Evolutionary conservation across 2,329 filamentous ascomycete genomes (phyloP).

Genomic region (Pseudogymnoascus sp.): DNA sequence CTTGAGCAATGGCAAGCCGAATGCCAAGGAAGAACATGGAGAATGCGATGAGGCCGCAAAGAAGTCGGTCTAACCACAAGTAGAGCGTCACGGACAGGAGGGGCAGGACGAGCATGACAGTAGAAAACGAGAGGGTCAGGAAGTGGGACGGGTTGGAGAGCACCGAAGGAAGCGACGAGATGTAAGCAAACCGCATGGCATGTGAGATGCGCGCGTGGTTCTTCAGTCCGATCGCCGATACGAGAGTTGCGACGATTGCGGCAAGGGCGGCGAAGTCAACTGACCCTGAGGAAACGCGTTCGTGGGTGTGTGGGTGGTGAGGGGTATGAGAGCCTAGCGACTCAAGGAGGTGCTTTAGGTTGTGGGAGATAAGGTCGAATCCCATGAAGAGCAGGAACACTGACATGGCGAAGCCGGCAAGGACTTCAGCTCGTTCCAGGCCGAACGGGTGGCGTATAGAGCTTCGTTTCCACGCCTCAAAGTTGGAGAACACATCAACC

Average conservation of each 20-base stretch:
- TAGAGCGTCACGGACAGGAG: conserved; percentile 75
- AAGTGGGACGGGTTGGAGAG: conserved; percentile 93
- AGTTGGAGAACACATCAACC: conserved; percentile 90
- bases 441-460: conserved; percentile 90
- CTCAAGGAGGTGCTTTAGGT: conserved; percentile 87
- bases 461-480: conserved; percentile 93
- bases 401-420: conserved; percentile 92
- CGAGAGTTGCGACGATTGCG: conserved; percentile 72
- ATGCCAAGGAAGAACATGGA: conserved; percentile 84
- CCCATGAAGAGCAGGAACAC: conserved; percentile 97
- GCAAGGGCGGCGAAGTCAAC: conserved; percentile 75
- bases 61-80: conserved; percentile 70
- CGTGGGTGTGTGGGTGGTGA: conserved; percentile 61
- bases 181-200: conserved; percentile 77
- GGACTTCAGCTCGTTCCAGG: conserved; percentile 83
- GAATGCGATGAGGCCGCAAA: conserved; percentile 73
- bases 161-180: conserved; percentile 74
- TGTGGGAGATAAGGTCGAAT: conserved; percentile 89
- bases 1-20: conserved; percentile 75
- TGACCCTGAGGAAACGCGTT: conserved; percentile 61
- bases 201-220: conserved; percentile 91
- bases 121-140: conserved; percentile 79
- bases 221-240: conserved; percentile 78
- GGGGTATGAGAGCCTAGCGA: conserved; percentile 58
- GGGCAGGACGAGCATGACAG: conserved; percentile 71